Conservation (phyloP, 2,329 filamentous ascomycete genomes). For the Cladosporium sp. region DNA sequence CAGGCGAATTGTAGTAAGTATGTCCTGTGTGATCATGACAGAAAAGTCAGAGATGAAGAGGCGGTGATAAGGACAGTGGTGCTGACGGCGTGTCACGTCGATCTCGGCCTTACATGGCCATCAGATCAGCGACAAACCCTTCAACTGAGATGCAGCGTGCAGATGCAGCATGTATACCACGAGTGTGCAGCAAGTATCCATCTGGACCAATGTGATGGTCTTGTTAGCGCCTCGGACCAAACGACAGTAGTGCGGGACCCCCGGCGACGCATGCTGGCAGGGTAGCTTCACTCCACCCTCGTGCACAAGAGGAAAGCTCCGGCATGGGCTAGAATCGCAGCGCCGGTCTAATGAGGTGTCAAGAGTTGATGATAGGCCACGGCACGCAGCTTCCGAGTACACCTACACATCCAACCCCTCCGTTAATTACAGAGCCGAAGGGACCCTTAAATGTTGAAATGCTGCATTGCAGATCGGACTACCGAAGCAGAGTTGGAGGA, state of each 20-base stretch:
- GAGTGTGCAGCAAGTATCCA: not conserved
- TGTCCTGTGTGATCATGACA: not conserved
- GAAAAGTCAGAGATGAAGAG: not conserved
- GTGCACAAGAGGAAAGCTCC: not conserved
- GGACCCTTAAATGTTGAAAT: not conserved
- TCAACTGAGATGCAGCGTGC: not conserved
- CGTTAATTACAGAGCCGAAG: not conserved
- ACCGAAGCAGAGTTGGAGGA: not conserved
- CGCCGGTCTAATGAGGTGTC: not conserved
- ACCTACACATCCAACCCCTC: not conserved
- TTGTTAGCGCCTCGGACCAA: not conserved
- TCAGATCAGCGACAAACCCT: not conserved
- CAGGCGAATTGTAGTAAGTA: not conserved
- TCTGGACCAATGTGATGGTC: slow-evolving; percentile 9
- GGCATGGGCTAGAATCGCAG: not conserved
- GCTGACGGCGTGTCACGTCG: slow-evolving; percentile 1
- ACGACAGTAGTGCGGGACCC: slow-evolving; percentile 3
- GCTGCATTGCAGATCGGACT: not conserved
- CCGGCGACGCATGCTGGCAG: not conserved
- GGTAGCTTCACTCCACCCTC: slow-evolving; percentile 6
- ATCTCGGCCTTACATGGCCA: not conserved
- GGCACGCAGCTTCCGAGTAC: not conserved
- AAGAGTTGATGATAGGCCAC: not conserved
- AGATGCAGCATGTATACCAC: slow-evolving; percentile 7
- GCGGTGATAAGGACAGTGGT: slow-evolving; percentile 1